Percentiles rank a stretch among this genome's conserved stretches.
Evolutionary conservation across 225 moss, liverwort and hornwort species (phyloP).

Genomic region (Lunularia cruciata): DNA sequence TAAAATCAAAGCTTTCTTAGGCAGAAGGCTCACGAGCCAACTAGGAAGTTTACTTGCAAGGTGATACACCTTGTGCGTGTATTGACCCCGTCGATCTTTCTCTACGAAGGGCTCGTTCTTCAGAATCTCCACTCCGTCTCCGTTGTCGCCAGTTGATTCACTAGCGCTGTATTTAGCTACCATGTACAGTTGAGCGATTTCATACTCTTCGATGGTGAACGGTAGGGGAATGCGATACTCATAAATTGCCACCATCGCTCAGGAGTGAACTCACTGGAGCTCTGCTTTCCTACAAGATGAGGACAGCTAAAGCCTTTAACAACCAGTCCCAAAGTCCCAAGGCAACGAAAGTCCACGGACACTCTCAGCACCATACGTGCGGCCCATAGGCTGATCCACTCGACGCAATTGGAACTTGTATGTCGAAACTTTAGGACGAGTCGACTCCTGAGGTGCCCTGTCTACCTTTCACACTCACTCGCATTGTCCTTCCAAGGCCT

Average conservation of each 20-base stretch:
- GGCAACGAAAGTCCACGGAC: neutral
- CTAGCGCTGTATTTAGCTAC: slow-evolving; percentile 94
- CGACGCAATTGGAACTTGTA: too few species aligned
- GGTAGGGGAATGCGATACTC: slow-evolving; percentile 69
- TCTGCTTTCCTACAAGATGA: neutral
- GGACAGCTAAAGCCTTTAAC: neutral
- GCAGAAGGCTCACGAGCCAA: slow-evolving; percentile 89
- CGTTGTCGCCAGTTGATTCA: slow-evolving; percentile 87
- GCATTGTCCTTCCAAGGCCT: neutral
- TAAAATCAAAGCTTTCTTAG: slow-evolving; percentile 88
- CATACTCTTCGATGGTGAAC: slow-evolving; percentile 76
- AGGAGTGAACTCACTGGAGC: neutral
- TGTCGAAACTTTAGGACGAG: too few species aligned
- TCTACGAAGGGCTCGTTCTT: slow-evolving; percentile 89
- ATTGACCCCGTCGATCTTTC: slow-evolving; percentile 71
- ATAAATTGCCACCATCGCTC: slow-evolving; percentile 33
- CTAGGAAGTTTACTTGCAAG: slow-evolving; percentile 90
- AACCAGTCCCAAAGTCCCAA: too few species aligned
- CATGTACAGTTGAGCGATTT: slow-evolving; percentile 95
- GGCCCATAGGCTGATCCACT: neutral
- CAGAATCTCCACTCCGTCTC: slow-evolving; percentile 88
- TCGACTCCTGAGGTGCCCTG: neutral
- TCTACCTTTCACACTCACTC: neutral
- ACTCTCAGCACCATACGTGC: neutral
- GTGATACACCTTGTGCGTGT: slow-evolving; percentile 92